Evolutionary conservation across 2,329 filamentous ascomycete species (phyloP), one percentile per base, ranked within the genome.

Genomic region (Xylaria sp.): DNA sequence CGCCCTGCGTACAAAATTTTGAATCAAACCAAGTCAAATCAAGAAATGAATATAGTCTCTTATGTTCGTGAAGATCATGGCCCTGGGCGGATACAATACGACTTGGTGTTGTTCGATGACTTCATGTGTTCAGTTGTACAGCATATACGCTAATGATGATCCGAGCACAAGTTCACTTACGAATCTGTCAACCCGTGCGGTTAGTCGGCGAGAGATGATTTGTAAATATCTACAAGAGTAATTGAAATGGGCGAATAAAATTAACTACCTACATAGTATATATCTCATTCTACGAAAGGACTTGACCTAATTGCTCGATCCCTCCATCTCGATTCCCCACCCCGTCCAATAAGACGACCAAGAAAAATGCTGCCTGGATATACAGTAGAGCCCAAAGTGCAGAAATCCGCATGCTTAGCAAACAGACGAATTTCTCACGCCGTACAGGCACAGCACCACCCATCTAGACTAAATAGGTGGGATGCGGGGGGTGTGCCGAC

Each of bases 291-390:
- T 7, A 33, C 31, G 31, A 33, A 33, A 33, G 31, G 31, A 9
- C 31, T 33, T 33, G 28, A 31, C 6, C 11, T 40, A 4, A 40
- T 42, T 42, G 40, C 40, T 15, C 15, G 15, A n/a, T 7, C 40
- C 40, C 17, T 42, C 15, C 15, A n/a, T 54, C 28, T 20, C n/a
- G 20, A 54, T 54, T 58, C 53, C 46, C 59, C 59, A 59, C 53
- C 53, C 46, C 59, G 3, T 53, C 59, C 59, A 62, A 62, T 66
- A 51, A 53, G 44, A 54, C 20, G n/a, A 15, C 2, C 6, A 3
- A 40, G 36, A 58, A 54, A 44, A 28, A 48, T 66, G 59, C 59
- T 62, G 59, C 64, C 64, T 66, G 20, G 63, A 44, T 15, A 9
- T 49, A 28, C 31, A 28, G 28, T 28, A 28, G 28, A 28, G 28